Conservation (phyloP, 331 rosid species). For the Dryas integrifolia region DNA sequence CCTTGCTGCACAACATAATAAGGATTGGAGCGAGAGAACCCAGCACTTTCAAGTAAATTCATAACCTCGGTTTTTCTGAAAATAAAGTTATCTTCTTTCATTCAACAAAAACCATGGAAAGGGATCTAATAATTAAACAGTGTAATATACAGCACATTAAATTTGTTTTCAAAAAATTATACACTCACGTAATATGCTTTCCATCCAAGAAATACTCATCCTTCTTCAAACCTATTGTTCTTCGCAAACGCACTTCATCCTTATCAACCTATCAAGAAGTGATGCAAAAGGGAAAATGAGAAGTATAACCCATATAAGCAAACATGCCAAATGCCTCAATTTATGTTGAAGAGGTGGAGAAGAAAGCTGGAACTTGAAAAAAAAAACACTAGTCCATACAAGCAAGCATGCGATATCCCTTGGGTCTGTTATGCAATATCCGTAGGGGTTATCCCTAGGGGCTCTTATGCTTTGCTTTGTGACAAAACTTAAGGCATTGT, state of each 20-base stretch:
- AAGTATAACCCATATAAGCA: conserved; percentile 13
- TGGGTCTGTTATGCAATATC: too few relatives aligned
- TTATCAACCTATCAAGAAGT: conserved; percentile 74
- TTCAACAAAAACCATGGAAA: conserved; percentile 8
- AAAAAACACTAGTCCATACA: background rate
- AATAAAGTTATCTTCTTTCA: conserved; percentile 16
- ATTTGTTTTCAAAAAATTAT: background rate
- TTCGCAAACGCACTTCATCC: conserved; percentile 93
- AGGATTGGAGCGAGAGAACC: conserved; percentile 98
- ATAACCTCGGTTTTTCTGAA: conserved; percentile 93
- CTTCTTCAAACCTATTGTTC: conserved; percentile 84
- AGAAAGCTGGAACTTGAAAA: background rate
- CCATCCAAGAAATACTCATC: conserved; percentile 97
- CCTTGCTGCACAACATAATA: conserved; percentile 99
- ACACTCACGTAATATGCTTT: conserved; percentile 90
- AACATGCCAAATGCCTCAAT: conserved; percentile 19
- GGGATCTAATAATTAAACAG: background rate
- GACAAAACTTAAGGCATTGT: too few relatives aligned
- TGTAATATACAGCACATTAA: conserved; percentile 6
- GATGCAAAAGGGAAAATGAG: conserved; percentile 13
- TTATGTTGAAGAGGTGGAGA: background rate
- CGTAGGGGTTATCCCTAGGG: too few relatives aligned
- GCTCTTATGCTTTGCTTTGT: too few relatives aligned
- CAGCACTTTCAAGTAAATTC: conserved; percentile 99
- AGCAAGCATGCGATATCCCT: background rate